These are phyloP conservation scores for Taphrina confusa DNA, from an alignment of 1,139 yeast species.

Conservation along the genomic window DNA sequence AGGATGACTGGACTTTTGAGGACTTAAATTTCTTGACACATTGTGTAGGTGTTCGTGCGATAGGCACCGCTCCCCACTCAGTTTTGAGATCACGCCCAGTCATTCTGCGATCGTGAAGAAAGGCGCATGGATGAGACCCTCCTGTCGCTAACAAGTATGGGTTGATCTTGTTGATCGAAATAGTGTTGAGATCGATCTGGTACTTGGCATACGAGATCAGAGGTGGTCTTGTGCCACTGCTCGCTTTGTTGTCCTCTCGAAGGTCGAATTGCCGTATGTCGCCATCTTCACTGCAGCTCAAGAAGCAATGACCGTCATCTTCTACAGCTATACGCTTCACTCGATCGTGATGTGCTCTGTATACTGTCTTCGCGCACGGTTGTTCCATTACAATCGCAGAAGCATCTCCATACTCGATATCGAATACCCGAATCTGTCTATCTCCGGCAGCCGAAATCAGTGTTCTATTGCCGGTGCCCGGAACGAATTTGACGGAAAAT, in stretches of 20 bases:
- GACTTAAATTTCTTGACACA: slow-evolving; percentile 39
- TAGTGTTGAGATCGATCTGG: slow-evolving; percentile 37
- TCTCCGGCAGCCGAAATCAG: slow-evolving; percentile 40
- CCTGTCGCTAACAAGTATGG: slow-evolving; percentile 40
- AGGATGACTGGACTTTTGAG: not conserved
- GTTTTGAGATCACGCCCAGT: slow-evolving; percentile 33
- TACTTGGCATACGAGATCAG: slow-evolving; percentile 36
- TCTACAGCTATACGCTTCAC: slow-evolving; percentile 39
- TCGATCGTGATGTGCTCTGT: slow-evolving; percentile 36
- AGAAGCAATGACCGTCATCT: slow-evolving; percentile 37
- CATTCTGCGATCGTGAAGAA: slow-evolving; percentile 40
- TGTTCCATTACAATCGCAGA: slow-evolving; percentile 15
- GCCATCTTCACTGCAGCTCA: slow-evolving; percentile 40
- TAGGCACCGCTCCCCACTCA: slow-evolving; percentile 37
- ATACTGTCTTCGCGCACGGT: slow-evolving; percentile 13
- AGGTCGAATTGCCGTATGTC: slow-evolving; percentile 40
- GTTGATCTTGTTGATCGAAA: slow-evolving; percentile 39
- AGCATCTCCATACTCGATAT: slow-evolving; percentile 35
- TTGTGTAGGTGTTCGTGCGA: slow-evolving; percentile 35
- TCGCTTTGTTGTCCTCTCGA: slow-evolving; percentile 14
- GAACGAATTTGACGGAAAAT: slow-evolving; percentile 40
- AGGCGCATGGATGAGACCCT: slow-evolving; percentile 38
- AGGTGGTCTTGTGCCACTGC: slow-evolving; percentile 34
- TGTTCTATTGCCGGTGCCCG: slow-evolving; percentile 37
- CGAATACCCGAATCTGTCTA: slow-evolving; percentile 38